Percentiles rank a stretch among this genome's conserved stretches.
Conservation (phyloP, 345 rosid species). For the Gossypium australe region DNA sequence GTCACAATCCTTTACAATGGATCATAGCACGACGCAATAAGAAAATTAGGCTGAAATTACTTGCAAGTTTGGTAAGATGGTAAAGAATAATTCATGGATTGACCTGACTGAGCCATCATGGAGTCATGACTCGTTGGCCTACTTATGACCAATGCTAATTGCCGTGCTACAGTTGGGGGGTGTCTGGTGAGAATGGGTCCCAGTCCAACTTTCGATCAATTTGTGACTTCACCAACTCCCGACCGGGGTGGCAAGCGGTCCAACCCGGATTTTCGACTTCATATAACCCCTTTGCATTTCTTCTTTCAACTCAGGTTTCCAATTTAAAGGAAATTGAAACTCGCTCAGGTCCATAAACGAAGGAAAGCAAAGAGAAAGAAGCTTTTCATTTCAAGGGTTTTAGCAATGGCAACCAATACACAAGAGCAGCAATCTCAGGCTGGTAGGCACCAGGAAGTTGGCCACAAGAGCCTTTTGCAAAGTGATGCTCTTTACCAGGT, state of each 20-base stretch:
- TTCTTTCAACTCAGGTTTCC: slow-evolving; percentile 7
- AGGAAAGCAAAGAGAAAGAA: not conserved
- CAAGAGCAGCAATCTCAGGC: slow-evolving; percentile 53
- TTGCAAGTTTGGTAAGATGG: not conserved
- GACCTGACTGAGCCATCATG: not conserved
- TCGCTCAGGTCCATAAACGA: not conserved
- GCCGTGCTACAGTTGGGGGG: not conserved
- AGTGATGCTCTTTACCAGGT: slow-evolving; percentile 98
- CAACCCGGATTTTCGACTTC: slow-evolving; percentile 18
- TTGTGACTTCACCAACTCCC: slow-evolving; percentile 16
- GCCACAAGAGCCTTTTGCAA: slow-evolving; percentile 92
- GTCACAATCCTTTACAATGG: too few species aligned
- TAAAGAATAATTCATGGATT: not conserved
- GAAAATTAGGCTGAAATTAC: not conserved
- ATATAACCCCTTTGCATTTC: not conserved
- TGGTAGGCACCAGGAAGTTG: slow-evolving; percentile 81
- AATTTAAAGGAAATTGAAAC: not conserved
- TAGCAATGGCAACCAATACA: slow-evolving; percentile 44
- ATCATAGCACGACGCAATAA: too few species aligned
- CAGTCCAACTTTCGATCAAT: not conserved
- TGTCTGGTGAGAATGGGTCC: not conserved
- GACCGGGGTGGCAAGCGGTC: slow-evolving; percentile 22
- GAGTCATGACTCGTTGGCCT: not conserved
- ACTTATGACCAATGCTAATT: not conserved
- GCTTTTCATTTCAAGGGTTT: not conserved